phyloP scores from a whole-genome alignment of 2,329 filamentous ascomycete genomes.

The Stylonectria norvegica region DNA sequence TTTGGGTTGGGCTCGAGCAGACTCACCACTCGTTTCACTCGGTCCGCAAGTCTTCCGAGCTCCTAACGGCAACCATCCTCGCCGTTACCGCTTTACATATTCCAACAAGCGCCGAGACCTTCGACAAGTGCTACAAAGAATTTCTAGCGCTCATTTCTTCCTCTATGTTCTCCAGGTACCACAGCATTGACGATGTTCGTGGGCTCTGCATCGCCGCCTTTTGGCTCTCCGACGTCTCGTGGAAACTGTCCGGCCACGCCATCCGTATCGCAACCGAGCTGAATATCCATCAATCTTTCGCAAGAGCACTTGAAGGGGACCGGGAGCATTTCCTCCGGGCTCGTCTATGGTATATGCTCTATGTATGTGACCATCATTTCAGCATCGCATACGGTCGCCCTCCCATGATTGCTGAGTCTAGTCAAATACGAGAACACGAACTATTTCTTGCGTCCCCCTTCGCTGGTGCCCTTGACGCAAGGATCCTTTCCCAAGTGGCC shows the following conservation, averaged over 20 bases:
- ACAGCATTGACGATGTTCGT: slow-evolving; percentile 56
- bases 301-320: slow-evolving; percentile 44
- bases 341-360: slow-evolving; percentile 53
- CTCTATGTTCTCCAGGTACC: slow-evolving; percentile 56
- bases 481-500: slow-evolving; percentile 12
- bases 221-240: slow-evolving; percentile 59
- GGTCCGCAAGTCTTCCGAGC: slow-evolving; percentile 52
- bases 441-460: slow-evolving; percentile 23
- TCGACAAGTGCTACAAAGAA: slow-evolving; percentile 51
- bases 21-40: slow-evolving; percentile 43
- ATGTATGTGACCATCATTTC: slow-evolving; percentile 33
- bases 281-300: slow-evolving; percentile 52
- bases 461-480: slow-evolving; percentile 8
- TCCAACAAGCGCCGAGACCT: slow-evolving; percentile 42
- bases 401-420: slow-evolving; percentile 25
- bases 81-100: slow-evolving; percentile 59
- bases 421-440: slow-evolving; percentile 23
- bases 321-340: slow-evolving; percentile 50
- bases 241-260: slow-evolving; percentile 58
- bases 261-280: slow-evolving; percentile 56
- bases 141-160: slow-evolving; percentile 54
- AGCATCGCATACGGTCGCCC: slow-evolving; percentile 32
- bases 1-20: slow-evolving; percentile 16
- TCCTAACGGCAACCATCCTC: slow-evolving; percentile 55
- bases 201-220: slow-evolving; percentile 61